Percentiles rank a stretch among this genome's conserved stretches.
phyloP scores from a whole-genome alignment of 2,329 filamentous ascomycete genomes.

The Didymella arachidicola region DNA sequence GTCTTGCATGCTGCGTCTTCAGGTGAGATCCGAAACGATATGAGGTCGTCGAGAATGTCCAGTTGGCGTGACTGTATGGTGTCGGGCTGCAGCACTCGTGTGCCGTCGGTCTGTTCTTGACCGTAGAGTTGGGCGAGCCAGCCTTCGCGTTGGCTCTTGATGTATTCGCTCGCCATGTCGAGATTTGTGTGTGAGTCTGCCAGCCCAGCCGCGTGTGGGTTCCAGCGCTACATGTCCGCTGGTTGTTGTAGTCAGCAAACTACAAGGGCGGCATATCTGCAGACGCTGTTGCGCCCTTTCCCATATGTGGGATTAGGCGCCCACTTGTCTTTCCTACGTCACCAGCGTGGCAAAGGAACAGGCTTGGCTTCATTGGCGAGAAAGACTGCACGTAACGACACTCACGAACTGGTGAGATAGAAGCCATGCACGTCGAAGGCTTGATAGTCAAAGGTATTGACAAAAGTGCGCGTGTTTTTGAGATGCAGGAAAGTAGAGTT shows the following conservation, averaged over 20 bases:
- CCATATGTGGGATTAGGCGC: background rate
- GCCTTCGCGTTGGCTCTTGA: background rate
- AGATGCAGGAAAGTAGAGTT: too few species aligned
- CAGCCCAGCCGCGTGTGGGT: too few species aligned
- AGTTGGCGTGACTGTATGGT: background rate
- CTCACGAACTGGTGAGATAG: too few species aligned
- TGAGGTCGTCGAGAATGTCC: background rate
- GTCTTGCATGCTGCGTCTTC: constrained; percentile 1
- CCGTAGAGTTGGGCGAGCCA: constrained; percentile 7
- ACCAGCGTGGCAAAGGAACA: background rate
- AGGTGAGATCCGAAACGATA: background rate
- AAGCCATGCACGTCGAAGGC: too few species aligned
- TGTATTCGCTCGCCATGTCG: constrained; percentile 1
- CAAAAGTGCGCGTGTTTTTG: too few species aligned
- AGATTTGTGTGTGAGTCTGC: too few species aligned
- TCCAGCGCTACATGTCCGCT: too few species aligned
- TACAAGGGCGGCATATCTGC: background rate
- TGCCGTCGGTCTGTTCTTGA: background rate
- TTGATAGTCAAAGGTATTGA: too few species aligned
- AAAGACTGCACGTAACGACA: too few species aligned
- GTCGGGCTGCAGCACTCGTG: background rate
- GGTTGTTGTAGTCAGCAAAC: too few species aligned
- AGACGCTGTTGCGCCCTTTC: background rate
- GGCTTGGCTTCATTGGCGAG: too few species aligned
- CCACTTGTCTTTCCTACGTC: background rate